phyloP scores from a whole-genome alignment of 305 asterid species.

The Rubia peregrina region DNA sequence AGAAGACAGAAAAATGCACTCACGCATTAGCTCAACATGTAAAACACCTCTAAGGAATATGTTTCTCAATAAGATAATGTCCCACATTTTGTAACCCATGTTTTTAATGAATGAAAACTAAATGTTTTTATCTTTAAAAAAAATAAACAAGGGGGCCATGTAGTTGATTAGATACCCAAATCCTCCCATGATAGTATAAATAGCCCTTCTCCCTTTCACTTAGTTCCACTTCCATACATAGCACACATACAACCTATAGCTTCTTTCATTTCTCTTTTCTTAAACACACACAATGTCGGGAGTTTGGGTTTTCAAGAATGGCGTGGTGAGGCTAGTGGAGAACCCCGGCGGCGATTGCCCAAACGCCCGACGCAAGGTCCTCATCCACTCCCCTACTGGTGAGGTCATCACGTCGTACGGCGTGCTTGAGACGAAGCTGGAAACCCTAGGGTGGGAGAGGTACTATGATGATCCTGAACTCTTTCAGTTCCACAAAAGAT shows the following conservation, averaged over 20 bases:
- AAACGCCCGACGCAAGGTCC: slow-evolving; percentile 33
- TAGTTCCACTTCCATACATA: not conserved
- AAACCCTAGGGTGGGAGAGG: slow-evolving; percentile 77
- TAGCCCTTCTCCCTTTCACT: not conserved
- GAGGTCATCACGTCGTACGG: slow-evolving; percentile 60
- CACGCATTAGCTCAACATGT: no score
- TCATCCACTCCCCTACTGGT: slow-evolving; percentile 48
- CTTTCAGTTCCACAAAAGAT: slow-evolving; percentile 71
- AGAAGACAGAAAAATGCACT: no score
- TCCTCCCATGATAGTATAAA: not conserved
- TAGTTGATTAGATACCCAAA: not conserved
- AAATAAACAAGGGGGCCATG: no score
- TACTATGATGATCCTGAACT: slow-evolving; percentile 68
- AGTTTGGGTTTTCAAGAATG: slow-evolving; percentile 89
- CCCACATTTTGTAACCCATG: no score
- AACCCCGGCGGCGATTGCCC: slow-evolving; percentile 62
- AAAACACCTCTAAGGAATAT: no score
- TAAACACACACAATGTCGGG: slow-evolving; percentile 44
- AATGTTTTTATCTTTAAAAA: no score
- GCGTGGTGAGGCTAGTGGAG: slow-evolving; percentile 68
- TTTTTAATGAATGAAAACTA: no score
- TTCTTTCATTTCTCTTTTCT: not conserved
- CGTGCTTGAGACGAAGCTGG: slow-evolving; percentile 43
- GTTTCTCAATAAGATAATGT: no score
- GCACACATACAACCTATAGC: not conserved